Percentiles rank a stretch among this genome's conserved stretches.
Evolutionary conservation across 192 early-diverging fungal genomes (phyloP).

Genomic region (Backusella psychrophila): DNA sequence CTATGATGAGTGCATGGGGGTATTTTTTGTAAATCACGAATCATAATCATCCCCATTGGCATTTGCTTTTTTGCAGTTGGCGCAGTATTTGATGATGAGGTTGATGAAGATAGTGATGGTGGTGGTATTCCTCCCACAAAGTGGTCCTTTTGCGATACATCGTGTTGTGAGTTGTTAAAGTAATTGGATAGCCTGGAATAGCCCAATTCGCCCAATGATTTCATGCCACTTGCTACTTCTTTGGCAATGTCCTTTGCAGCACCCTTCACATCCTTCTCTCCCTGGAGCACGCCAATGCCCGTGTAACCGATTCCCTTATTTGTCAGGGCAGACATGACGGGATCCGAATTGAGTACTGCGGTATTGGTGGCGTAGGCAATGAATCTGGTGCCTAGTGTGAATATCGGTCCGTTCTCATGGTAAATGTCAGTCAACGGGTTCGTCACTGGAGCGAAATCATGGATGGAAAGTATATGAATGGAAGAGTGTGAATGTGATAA

Average conservation of each 20-base stretch:
- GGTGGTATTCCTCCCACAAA: neutral
- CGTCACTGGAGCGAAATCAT: conserved; percentile 36
- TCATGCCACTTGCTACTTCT: conserved; percentile 74
- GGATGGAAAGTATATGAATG: conserved; percentile 49
- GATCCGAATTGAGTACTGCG: conserved; percentile 25
- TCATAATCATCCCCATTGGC: conserved; percentile 1
- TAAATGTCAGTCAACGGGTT: conserved; percentile 49
- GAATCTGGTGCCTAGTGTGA: conserved; percentile 63
- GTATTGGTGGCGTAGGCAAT: conserved; percentile 68
- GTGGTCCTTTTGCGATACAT: neutral
- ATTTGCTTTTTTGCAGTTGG: neutral
- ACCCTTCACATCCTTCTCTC: conserved; percentile 45
- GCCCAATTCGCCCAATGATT: conserved; percentile 59
- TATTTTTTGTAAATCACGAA: neutral
- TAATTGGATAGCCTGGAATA: conserved; percentile 70
- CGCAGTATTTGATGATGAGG: neutral
- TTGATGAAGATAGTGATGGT: neutral
- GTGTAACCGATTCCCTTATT: conserved; percentile 17
- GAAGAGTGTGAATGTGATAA: conserved; percentile 14
- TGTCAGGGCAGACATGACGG: neutral
- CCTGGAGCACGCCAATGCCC: conserved; percentile 20
- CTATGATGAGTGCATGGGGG: conserved; percentile 5
- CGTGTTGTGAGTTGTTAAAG: conserved; percentile 24
- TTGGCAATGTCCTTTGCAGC: conserved; percentile 78
- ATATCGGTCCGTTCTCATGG: conserved; percentile 38